Evolutionary conservation across 1,139 yeast species (phyloP), one percentile per base, ranked within the genome.

Genomic region (Pichia sp.): DNA sequence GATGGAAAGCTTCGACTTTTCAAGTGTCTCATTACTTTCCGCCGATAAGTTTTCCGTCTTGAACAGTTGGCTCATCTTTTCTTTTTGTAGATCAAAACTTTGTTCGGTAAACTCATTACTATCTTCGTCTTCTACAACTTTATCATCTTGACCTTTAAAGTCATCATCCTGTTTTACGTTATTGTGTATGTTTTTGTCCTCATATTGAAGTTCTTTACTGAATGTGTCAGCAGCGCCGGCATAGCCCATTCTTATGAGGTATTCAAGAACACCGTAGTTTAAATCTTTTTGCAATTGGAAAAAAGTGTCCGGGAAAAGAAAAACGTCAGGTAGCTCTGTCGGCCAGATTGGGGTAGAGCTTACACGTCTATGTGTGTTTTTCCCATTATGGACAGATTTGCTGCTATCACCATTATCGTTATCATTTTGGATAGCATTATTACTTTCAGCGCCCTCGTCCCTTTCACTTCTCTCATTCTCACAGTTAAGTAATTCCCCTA

Each of bases 231-330:
- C 58, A 3, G 60, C 58, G 11, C 54, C 40, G 1, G 54, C 55
- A 40, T 55, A 55, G 3, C 60, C 60, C 57, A 55, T 53, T 10
- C 47, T 45, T 8, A 53, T 46, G 34, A 57, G 47, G 23, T 57
- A 56, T 10, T 53, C 49, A 8, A 54, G 23, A 5, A 57, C 55
- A 2, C 55, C 32, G 13, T 56, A 41, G 13, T 54, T 49, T 8
- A 57, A 10, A 26, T 51, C 54, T 13, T 51, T 43, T 29, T 57
- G 60, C 15, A 57, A 46, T 3, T 54, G 48, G 32, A 57, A 57
- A 38, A 49, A 57, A 2, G 53, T 23, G 8, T 56, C 55, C 1
- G 57, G 52, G 26, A 54, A 54, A 6, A 49, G 45, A 40, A 51
- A 51, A 1, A 54, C 57, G 36, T 54, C 54, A 3, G 57, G 57